These are phyloP conservation scores for Bothriochloa decipiens DNA, from an alignment of 176 grass and related monocot genomes.

Conservation along the genomic window DNA sequence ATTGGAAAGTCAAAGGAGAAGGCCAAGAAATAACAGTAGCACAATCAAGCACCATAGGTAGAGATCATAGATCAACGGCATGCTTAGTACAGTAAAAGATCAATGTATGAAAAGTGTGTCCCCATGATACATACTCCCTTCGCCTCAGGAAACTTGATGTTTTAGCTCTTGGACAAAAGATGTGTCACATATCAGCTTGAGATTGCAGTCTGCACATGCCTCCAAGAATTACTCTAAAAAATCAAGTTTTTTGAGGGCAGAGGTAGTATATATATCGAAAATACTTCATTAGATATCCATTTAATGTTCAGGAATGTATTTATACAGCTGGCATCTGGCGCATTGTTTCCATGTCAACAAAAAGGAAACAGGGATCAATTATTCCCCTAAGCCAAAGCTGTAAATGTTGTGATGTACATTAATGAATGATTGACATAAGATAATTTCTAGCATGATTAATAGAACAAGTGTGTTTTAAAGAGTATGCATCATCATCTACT, in stretches of 20 bases:
- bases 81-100: background rate
- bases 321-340: background rate
- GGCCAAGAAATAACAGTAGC: background rate
- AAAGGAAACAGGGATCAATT: background rate
- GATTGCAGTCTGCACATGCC: background rate
- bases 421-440: background rate
- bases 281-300: background rate
- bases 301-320: conserved; percentile 12
- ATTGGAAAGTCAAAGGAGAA: background rate
- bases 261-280: background rate
- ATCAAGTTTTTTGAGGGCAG: background rate
- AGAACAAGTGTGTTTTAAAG: background rate
- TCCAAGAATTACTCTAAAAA: background rate
- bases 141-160: background rate
- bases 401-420: background rate
- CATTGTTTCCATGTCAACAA: conserved; percentile 3
- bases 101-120: background rate
- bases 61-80: too few species aligned
- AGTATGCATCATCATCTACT: background rate
- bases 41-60: too few species aligned
- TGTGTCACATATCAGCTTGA: background rate
- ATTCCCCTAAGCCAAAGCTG: background rate
- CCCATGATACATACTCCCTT: background rate
- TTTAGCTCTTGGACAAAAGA: background rate
- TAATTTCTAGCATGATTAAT: conserved; percentile 20